Conservation (phyloP, 345 rosid species). For the Aegle marmelos region DNA sequence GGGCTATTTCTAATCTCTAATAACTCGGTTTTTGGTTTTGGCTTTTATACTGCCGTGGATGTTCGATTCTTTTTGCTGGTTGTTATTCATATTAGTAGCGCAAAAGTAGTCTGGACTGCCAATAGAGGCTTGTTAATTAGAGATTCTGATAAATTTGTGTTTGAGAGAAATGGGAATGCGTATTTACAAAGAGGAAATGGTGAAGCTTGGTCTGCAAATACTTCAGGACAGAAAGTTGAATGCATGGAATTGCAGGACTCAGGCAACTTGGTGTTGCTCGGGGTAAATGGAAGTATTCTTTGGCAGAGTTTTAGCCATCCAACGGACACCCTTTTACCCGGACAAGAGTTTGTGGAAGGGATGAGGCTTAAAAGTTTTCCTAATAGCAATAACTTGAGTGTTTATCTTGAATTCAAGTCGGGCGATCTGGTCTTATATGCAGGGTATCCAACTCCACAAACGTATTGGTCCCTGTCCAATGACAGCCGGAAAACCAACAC, state of each 20-base stretch:
- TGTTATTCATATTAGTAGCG: constrained; percentile 29
- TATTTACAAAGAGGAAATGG: constrained; percentile 27
- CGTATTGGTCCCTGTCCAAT: constrained; percentile 43
- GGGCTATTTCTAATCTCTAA: constrained; percentile 44
- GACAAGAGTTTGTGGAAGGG: constrained; percentile 35
- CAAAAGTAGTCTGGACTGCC: constrained; percentile 46
- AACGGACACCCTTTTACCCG: constrained; percentile 42
- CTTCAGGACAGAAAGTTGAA: constrained; percentile 31
- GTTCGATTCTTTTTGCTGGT: constrained; percentile 28
- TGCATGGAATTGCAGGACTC: constrained; percentile 47
- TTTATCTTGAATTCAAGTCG: constrained; percentile 31
- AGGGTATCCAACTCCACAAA: constrained; percentile 39
- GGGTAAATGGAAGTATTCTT: constrained; percentile 18
- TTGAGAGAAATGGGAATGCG: constrained; percentile 38
- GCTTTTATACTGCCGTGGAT: constrained; percentile 38
- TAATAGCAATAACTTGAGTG: constrained; percentile 8
- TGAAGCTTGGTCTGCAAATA: constrained; percentile 38
- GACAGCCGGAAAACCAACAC: constrained; percentile 29
- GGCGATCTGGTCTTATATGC: constrained; percentile 42
- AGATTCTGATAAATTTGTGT: constrained; percentile 39
- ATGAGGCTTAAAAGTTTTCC: constrained; percentile 43
- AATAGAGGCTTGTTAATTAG: constrained; percentile 30
- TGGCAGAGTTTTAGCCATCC: constrained; percentile 59
- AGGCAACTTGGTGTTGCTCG: constrained; percentile 53
- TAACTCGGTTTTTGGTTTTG: constrained; percentile 34